phyloP scores from a whole-genome alignment of 2,329 filamentous ascomycete species.

The Coleophoma crateriformis region DNA sequence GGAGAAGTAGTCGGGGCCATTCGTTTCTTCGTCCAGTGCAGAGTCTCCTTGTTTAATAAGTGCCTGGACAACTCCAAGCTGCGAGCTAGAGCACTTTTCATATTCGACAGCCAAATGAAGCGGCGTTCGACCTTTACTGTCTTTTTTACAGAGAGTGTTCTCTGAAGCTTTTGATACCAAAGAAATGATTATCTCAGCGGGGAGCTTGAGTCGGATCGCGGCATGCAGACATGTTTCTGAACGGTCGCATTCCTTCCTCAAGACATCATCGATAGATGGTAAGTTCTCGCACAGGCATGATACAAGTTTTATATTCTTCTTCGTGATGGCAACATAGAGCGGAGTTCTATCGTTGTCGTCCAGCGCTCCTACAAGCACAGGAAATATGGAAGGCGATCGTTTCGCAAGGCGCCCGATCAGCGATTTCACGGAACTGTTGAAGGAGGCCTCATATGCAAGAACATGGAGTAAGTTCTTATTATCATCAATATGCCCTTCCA shows the following conservation, averaged over 20 bases:
- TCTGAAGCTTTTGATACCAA: conserved; percentile 5
- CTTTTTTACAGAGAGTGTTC: conserved; percentile 5
- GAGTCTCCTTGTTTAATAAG: conserved; percentile 5
- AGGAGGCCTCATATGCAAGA: no score
- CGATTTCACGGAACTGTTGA: no score
- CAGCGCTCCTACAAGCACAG: no score
- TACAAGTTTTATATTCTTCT: conserved; percentile 7
- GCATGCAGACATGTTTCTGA: conserved; percentile 8
- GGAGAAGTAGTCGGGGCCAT: conserved; percentile 2
- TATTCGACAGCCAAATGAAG: conserved; percentile 11
- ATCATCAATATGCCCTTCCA: no score
- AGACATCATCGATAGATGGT: conserved; percentile 6
- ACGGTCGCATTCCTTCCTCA: conserved; percentile 4
- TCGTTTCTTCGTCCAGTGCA: conserved; percentile 6
- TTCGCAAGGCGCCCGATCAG: no score
- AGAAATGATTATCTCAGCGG: background rate
- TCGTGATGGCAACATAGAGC: conserved; percentile 12
- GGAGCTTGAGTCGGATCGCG: conserved; percentile 4
- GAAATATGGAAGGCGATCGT: no score
- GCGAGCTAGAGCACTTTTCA: conserved; percentile 5
- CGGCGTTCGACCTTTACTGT: conserved; percentile 8
- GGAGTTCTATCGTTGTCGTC: conserved; percentile 14
- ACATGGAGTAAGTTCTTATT: no score
- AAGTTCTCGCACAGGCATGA: conserved; percentile 8
- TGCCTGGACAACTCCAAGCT: conserved; percentile 8